Conservation (phyloP, 192 early-diverging fungal species). For the Globomyces pollinis-pini region DNA sequence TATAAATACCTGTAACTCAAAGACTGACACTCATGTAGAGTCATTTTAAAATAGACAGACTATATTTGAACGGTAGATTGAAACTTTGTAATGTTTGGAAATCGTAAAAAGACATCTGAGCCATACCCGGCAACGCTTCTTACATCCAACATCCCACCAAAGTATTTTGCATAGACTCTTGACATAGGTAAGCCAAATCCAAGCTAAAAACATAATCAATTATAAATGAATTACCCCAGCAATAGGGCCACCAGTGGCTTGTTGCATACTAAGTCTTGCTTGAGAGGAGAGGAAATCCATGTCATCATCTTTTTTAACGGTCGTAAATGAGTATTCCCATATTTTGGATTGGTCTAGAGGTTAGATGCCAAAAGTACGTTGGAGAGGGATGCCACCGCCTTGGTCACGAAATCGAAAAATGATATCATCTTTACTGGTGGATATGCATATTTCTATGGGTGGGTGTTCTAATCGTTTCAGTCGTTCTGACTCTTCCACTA, state of each 20-base stretch:
- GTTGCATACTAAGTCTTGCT: slow-evolving; percentile 68
- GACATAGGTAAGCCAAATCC: slow-evolving; percentile 83
- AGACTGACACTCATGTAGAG: no score
- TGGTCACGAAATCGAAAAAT: slow-evolving; percentile 82
- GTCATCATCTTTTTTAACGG: slow-evolving; percentile 63
- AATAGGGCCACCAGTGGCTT: slow-evolving; percentile 88
- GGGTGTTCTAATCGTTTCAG: slow-evolving; percentile 47
- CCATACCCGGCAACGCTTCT: slow-evolving; percentile 80
- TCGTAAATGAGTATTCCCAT: slow-evolving; percentile 93
- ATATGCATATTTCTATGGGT: slow-evolving; percentile 79
- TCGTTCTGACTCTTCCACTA: slow-evolving; percentile 21
- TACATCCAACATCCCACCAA: slow-evolving; percentile 83
- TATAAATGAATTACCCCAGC: slow-evolving; percentile 35
- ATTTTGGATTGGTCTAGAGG: slow-evolving; percentile 56
- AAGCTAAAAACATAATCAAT: slow-evolving; percentile 18
- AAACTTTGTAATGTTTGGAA: slow-evolving; percentile 82
- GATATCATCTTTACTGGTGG: slow-evolving; percentile 66
- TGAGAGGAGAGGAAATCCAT: slow-evolving; percentile 66
- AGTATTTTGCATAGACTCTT: slow-evolving; percentile 82
- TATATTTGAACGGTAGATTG: no score
- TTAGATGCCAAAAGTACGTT: slow-evolving; percentile 28
- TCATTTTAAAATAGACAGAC: no score
- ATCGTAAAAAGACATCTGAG: slow-evolving; percentile 83
- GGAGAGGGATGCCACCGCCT: slow-evolving; percentile 78
- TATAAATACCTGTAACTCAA: no score